phyloP scores from a whole-genome alignment of 805 yeast genomes.

The Vanderwaltozyma tropicalis region DNA sequence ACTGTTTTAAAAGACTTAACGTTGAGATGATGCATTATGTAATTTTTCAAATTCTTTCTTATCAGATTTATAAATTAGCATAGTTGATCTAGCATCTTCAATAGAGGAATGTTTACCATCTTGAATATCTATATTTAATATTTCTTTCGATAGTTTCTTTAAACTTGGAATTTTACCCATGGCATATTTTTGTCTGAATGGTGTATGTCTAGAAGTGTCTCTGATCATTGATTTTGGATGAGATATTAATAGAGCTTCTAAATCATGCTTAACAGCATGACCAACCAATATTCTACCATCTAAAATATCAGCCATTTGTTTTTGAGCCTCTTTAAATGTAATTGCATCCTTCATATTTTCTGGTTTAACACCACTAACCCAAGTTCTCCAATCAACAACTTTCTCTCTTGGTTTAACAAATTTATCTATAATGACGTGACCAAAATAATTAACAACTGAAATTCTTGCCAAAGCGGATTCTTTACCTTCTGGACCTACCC shows the following conservation, averaged over 20 bases:
- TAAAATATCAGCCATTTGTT: constrained; percentile 41
- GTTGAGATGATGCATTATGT: constrained; percentile 9
- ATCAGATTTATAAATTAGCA: constrained; percentile 60
- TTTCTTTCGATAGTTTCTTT: constrained; percentile 50
- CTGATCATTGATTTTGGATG: constrained; percentile 57
- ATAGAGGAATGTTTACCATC: constrained; percentile 73
- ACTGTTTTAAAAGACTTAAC: background rate
- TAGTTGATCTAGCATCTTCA: constrained; percentile 83
- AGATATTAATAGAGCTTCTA: constrained; percentile 52
- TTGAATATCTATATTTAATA: constrained; percentile 56
- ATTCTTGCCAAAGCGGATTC: constrained; percentile 75
- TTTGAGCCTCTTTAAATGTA: constrained; percentile 56
- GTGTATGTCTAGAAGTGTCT: constrained; percentile 61
- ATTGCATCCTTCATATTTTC: constrained; percentile 58
- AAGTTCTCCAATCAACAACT: constrained; percentile 86
- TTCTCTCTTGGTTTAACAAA: constrained; percentile 66
- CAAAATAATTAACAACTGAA: constrained; percentile 75
- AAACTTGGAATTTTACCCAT: constrained; percentile 66
- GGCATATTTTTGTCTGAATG: constrained; percentile 44
- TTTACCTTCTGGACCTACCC: constrained; percentile 66
- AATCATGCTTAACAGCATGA: constrained; percentile 75
- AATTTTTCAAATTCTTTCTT: constrained; percentile 50
- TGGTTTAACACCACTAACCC: constrained; percentile 82
- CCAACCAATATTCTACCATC: constrained; percentile 60
- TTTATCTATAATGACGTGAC: constrained; percentile 57